Percentiles rank a stretch among this genome's conserved stretches.
These are phyloP conservation scores for Apiotrichum sp. DNA, from an alignment of 1,284 basidiomycete genomes.

Conservation along the genomic window DNA sequence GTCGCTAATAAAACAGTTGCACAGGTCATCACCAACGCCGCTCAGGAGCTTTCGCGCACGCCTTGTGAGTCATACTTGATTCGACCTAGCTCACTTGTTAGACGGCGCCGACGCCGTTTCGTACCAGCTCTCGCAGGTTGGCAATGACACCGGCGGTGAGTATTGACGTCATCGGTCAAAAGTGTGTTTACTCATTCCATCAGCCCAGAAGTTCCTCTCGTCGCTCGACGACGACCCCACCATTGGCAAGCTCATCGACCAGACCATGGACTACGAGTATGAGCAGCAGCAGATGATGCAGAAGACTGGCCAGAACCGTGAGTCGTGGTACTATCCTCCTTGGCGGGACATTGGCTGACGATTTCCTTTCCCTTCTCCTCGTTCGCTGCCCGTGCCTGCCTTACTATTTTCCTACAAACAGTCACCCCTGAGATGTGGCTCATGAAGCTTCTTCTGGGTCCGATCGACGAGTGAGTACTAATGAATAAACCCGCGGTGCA, in stretches of 20 bases:
- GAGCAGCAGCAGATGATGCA: constrained; percentile 12
- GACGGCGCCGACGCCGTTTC: constrained; percentile 13
- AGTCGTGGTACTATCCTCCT: not conserved
- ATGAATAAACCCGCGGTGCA: not conserved
- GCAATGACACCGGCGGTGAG: constrained; percentile 26
- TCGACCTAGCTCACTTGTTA: not conserved
- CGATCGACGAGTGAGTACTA: constrained; percentile 1
- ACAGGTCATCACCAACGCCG: constrained; percentile 31
- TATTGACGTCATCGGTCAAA: constrained; percentile 16
- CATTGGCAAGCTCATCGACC: constrained; percentile 17
- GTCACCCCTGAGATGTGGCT: constrained; percentile 1
- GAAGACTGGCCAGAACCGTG: constrained; percentile 18
- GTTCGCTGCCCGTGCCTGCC: no score
- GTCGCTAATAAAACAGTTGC: constrained; percentile 4
- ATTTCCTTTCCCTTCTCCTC: no score
- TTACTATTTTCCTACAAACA: no score
- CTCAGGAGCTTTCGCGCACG: constrained; percentile 26
- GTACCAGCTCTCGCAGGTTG: constrained; percentile 20
- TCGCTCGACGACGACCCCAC: constrained; percentile 17
- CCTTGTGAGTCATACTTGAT: constrained; percentile 18
- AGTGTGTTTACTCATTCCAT: constrained; percentile 1
- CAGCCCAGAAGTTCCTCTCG: constrained; percentile 17
- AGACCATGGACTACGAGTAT: constrained; percentile 18
- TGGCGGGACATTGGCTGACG: no score
- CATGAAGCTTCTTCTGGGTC: constrained; percentile 3